Evolutionary conservation across 345 rosid species (phyloP).

Genomic region (Jatropha curcas): DNA sequence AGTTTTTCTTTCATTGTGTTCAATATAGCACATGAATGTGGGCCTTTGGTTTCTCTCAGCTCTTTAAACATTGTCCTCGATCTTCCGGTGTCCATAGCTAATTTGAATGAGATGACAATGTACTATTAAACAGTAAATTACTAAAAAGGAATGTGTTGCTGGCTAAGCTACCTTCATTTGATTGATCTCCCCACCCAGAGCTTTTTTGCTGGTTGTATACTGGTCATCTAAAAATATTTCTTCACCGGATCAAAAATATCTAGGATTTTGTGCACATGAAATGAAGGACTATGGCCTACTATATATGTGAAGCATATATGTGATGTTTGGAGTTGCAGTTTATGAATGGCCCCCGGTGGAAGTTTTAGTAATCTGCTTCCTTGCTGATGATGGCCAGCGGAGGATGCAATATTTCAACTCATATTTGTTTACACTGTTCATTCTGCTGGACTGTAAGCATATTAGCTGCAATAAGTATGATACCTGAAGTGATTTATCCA

Average conservation of each 20-base stretch:
- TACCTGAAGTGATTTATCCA: neutral
- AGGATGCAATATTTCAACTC: neutral
- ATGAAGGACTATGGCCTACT: neutral
- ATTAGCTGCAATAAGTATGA: neutral
- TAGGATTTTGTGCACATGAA: neutral
- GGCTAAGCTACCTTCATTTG: neutral
- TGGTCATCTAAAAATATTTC: neutral
- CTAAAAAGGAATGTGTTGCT: neutral
- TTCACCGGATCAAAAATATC: neutral
- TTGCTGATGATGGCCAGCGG: neutral
- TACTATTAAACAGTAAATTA: neutral
- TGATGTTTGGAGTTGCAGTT: neutral
- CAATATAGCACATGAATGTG: neutral
- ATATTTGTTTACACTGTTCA: neutral
- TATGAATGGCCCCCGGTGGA: neutral
- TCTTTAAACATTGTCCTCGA: neutral
- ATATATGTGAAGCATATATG: neutral
- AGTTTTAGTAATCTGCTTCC: neutral
- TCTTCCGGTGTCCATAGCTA: neutral
- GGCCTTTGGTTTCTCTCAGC: neutral
- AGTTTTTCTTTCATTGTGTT: slow-evolving; percentile 7
- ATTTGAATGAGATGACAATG: neutral
- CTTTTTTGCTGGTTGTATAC: neutral
- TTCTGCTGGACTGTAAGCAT: neutral
- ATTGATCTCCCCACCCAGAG: neutral